A percentile compares a stretch with the other conserved stretches of the same genome.
These are phyloP conservation scores for Talaromyces stipitatus DNA, from an alignment of 495 filamentous ascomycete species.

Conservation along the genomic window DNA sequence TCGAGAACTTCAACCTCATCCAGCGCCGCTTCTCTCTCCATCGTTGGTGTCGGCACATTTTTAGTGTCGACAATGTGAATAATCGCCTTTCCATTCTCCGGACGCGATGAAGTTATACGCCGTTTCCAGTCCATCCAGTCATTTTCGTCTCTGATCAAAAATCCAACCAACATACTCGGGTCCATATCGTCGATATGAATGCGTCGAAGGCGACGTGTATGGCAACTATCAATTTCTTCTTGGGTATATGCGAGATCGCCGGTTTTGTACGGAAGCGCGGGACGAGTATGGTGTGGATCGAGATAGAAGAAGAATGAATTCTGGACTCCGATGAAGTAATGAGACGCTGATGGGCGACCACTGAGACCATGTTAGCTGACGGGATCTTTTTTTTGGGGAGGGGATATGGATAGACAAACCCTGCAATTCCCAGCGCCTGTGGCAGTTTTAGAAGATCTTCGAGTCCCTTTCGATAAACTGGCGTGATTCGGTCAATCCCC, in stretches of 20 bases:
- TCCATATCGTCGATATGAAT: constrained; percentile 91
- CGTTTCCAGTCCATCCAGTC: constrained; percentile 82
- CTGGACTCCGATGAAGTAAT: constrained; percentile 97
- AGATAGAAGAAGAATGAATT: constrained; percentile 86
- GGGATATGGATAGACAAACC: constrained; percentile 49
- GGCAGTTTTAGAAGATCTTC: constrained; percentile 72
- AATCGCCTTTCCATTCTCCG: constrained; percentile 65
- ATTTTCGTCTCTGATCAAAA: constrained; percentile 71
- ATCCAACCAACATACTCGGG: constrained; percentile 97
- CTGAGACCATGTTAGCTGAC: constrained; percentile 33
- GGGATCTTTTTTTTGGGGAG: neutral
- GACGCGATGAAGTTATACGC: constrained; percentile 45
- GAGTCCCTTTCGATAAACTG: constrained; percentile 85
- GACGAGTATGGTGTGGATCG: constrained; percentile 80
- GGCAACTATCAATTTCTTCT: constrained; percentile 75
- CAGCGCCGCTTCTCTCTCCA: constrained; percentile 62
- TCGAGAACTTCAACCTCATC: constrained; percentile 87
- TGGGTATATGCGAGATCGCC: constrained; percentile 46
- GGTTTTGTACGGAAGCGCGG: constrained; percentile 50
- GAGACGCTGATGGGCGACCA: constrained; percentile 87
- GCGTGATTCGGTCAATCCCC: constrained; percentile 88
- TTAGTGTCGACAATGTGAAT: constrained; percentile 63
- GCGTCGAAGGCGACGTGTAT: constrained; percentile 75
- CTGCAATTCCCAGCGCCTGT: constrained; percentile 92
- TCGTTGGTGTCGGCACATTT: constrained; percentile 47